Percentiles rank a stretch among this genome's conserved stretches.
Evolutionary conservation across 768 basidiomycete species (phyloP).

Genomic region (Boletus fagicola): DNA sequence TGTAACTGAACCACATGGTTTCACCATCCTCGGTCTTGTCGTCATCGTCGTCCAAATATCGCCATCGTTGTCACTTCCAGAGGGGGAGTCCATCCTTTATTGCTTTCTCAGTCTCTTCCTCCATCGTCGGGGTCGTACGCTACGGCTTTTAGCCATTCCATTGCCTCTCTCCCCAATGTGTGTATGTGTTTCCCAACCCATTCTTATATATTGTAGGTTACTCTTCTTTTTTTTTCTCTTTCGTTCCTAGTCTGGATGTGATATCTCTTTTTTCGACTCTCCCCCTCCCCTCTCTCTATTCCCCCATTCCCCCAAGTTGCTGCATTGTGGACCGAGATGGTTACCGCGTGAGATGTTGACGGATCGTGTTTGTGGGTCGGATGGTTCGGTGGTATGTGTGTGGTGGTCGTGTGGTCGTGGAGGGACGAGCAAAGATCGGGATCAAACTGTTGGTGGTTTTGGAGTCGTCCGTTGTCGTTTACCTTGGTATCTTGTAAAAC

Average conservation of each 20-base stretch:
- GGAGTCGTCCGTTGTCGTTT: constrained; percentile 1
- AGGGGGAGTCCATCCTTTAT: constrained; percentile 16
- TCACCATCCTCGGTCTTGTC: constrained; percentile 19
- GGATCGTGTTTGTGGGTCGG: constrained; percentile 16
- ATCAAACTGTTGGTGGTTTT: constrained; percentile 7
- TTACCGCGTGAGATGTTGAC: constrained; percentile 11
- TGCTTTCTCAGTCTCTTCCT: constrained; percentile 11
- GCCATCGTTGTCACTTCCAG: constrained; percentile 7
- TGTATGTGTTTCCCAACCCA: constrained; percentile 25
- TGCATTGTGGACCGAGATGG: constrained; percentile 21
- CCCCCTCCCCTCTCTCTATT: neutral
- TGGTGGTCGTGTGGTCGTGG: constrained; percentile 1
- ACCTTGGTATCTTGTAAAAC: constrained; percentile 8
- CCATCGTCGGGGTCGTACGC: constrained; percentile 10
- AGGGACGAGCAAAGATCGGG: constrained; percentile 10
- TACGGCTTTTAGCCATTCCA: constrained; percentile 13
- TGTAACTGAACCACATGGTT: constrained; percentile 9
- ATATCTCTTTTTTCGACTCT: constrained; percentile 11
- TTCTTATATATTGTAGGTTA: constrained; percentile 35
- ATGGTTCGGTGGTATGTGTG: constrained; percentile 12
- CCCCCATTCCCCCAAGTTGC: neutral
- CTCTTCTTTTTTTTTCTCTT: constrained; percentile 10
- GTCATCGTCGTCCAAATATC: constrained; percentile 8
- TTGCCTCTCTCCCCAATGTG: constrained; percentile 7
- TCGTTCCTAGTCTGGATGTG: constrained; percentile 21